Evolutionary conservation across 257 asterid genomes (phyloP), one percentile per base, ranked within the genome.

Genomic region (Solanum pennellii): DNA sequence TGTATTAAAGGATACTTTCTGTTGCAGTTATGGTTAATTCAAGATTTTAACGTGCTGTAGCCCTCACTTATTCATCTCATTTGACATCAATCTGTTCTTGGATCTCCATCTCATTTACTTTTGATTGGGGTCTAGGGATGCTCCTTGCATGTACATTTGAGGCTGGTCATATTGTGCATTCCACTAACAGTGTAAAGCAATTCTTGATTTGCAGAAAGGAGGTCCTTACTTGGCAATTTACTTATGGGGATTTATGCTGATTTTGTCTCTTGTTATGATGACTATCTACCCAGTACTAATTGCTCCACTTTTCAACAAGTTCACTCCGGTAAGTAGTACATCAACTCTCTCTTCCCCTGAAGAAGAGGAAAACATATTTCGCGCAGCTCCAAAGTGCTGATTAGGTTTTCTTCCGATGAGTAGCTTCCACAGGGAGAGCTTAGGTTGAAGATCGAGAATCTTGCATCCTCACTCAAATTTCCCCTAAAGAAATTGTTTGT

Each of bases 251-350:
- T 97, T 97, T 91, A 94, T 97, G 95, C 90, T 96, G 69, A 90
- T 95, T 86, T 87, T 97, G 85, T 92, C 99, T 83, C 95, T 97
- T 91, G 95, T 94, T 86, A 96, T 97, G 99, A 96, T 96, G 99
- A 95, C 99, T 74, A 52, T 97, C 76, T 96, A 97, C 90, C 99
- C 99, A 60, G 84, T 97, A 89, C 92, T 97, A 86, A 96, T 97
- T 72, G 99, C 99, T 84, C 99, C 99, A 52, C 98, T 97, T 88
- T 97, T 97, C 96, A 97, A 97, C 96, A 97, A 95, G 90, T 97
- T 97, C 85, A 96, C 99, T 74, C 96, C 98, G 73, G 99, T 97
- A 91, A 93, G 98, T 87, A 77, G 37, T 44, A 41, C 66, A 47
- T 82, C 44, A 49, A 20, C 4, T 20, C 45, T 25, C 31, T 31